Base-by-base conservation (phyloP, 192 early-diverging fungal species). In the Linnemannia zychae region DNA sequence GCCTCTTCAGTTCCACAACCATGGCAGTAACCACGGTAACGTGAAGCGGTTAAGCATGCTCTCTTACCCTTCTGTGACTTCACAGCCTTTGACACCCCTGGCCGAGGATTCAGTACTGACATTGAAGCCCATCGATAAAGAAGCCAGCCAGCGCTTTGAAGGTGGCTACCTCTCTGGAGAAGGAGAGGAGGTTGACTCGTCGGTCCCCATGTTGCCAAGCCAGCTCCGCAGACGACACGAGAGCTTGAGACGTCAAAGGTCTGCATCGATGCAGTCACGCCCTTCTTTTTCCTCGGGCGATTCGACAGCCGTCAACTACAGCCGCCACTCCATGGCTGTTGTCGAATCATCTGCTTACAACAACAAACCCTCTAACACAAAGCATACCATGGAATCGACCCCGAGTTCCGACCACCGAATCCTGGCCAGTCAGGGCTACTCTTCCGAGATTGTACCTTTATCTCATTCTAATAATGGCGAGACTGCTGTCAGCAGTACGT, bases 201-300 rank as follows among this genome's bases (percentile, higher is more conserved):
- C 57, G 18, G 72, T 72, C 22, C 73, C 82, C 2, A 79, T 85
- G 68, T 70, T 79, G 18, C 82, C 82, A 9, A 79, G 77, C 47
- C 76, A 85, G 22, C 77, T 85, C 11, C 49, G 82, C 17, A 85
- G 47, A 67, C 77, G 77, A 2, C 82, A 85, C 65, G 82, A 85
- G 49, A 81, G 79, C 28, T 75, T 81, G 66, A 75, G 34, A 40
- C 67, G 52, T 9, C 57, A 63, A 63, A 63, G 57, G 57, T 63
- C 44, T 15, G 40, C 40, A 38, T 71, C 69, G 4, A 63, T 63
- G 57, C 57, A 63, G 24, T 11, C 22, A 40, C 67, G 20, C 20
- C 31, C 33, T 20, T 40, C 36, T 38, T 69, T 31, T 36, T 33
- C 31, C 37, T 12, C 37, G 33, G 67, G 67, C 38, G 36, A 40